Conservation (phyloP, 2,329 filamentous ascomycete species). For the Nemania abortiva region DNA sequence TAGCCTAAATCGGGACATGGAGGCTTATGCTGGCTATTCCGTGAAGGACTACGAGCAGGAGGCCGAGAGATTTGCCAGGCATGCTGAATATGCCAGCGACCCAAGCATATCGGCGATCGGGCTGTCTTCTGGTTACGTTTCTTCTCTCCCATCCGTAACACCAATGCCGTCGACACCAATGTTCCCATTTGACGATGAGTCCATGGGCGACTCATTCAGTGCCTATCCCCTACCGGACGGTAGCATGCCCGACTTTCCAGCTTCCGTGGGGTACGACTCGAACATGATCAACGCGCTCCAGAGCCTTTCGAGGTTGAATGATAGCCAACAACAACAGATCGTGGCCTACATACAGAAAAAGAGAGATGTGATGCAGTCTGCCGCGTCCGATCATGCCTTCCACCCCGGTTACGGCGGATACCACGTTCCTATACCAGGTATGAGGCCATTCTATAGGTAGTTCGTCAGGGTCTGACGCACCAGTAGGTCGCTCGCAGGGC, state of each 20-base stretch:
- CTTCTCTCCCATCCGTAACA: conserved; percentile 39
- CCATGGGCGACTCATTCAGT: conserved; percentile 21
- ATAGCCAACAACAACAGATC: conserved; percentile 46
- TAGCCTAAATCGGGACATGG: conserved; percentile 39
- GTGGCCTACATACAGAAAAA: conserved; percentile 44
- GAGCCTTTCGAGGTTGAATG: conserved; percentile 42
- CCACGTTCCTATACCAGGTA: conserved; percentile 35
- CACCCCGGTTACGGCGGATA: conserved; percentile 36
- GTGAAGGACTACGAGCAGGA: conserved; percentile 41
- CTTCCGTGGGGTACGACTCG: conserved; percentile 31
- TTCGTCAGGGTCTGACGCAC: conserved; percentile 14
- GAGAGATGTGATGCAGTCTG: conserved; percentile 34
- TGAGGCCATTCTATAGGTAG: conserved; percentile 2
- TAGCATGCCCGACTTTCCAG: conserved; percentile 28
- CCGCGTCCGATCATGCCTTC: conserved; percentile 34
- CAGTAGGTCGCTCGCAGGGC: conserved; percentile 6
- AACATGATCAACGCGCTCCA: conserved; percentile 45
- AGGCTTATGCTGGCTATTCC: conserved; percentile 41
- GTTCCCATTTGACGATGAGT: conserved; percentile 36
- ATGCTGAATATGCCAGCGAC: conserved; percentile 36
- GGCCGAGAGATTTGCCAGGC: conserved; percentile 32
- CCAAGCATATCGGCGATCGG: conserved; percentile 37
- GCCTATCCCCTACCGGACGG: conserved; percentile 33
- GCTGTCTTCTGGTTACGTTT: conserved; percentile 38
- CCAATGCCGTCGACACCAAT: conserved; percentile 42